Evolutionary conservation across 768 basidiomycete species (phyloP), one percentile per base, ranked within the genome.

Genomic region (Kwoniella pini): DNA sequence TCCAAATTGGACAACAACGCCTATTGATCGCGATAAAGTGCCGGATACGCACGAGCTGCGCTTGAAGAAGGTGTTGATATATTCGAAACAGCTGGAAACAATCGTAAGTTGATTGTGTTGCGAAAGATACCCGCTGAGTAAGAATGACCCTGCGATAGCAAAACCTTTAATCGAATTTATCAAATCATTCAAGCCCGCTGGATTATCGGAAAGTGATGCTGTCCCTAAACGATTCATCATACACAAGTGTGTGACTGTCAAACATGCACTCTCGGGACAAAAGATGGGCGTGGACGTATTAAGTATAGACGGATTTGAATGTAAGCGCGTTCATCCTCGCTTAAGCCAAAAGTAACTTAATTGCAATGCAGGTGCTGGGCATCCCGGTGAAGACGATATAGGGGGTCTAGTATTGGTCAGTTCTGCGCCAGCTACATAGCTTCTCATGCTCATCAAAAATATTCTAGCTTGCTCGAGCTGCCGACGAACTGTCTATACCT

Each of bases 301-400:
- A 26, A 91, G 90, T 65, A 92, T 94, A 27, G 92, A 94, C 60
- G 91, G 92, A 0, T 89, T 94, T 62, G 91, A 94, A 82, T 94
- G 91, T 89, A 61, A 42, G 84, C 9, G 6, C 19, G 1, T 12
- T 40, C 21, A 13, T 21, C 17, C 5, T 24, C 51, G 24, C 15
- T 28, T 4, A 21, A 17, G 2, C 11, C 17, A 42, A 22, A 15
- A 7, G 33, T 36, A 15, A n/a, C 36, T 42, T 3, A 38, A 6
- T 13, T 3, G 11, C 4, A 4, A 3, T 12, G 10, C 3, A 91
- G 90, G 90, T 72, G 93, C 91, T 28, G 93, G 93, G 24, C 91
- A 93, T 77, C 91, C 91, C 17, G 94, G 94, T 63, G 94, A 96
- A 73, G 90, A 95, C 42, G 94, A 96, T 72, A 88, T 96, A 22